These are phyloP conservation scores for Quercus bicolor DNA, from an alignment of 306 rosid species.

Conservation along the genomic window DNA sequence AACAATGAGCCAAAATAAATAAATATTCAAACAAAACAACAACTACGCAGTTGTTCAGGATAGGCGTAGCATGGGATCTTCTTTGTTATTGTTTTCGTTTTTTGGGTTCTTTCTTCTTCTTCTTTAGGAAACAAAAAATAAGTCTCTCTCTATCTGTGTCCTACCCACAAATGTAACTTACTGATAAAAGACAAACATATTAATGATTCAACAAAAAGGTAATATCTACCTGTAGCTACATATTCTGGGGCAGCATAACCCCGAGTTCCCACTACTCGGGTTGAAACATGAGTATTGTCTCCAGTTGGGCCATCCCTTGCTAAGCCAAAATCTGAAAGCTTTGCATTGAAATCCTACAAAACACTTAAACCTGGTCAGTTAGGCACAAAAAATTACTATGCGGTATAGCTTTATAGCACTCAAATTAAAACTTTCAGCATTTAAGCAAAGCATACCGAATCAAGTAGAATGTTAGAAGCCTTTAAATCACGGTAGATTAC, in stretches of 20 bases:
- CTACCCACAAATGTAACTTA: not conserved
- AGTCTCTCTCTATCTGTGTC: not conserved
- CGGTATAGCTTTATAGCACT: not conserved
- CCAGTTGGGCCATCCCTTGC: slow-evolving; percentile 99
- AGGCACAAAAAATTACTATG: slow-evolving; percentile 8
- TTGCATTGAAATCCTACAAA: slow-evolving; percentile 72
- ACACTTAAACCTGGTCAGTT: slow-evolving; percentile 10
- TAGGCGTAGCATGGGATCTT: not conserved
- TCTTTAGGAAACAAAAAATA: not conserved
- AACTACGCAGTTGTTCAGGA: not conserved
- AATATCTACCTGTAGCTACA: slow-evolving; percentile 75
- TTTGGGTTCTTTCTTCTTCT: not conserved
- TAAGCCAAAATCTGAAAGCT: slow-evolving; percentile 90
- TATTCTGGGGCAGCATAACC: slow-evolving; percentile 99
- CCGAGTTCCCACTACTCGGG: slow-evolving; percentile 81
- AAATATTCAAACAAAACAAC: not conserved
- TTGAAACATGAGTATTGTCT: slow-evolving; percentile 93
- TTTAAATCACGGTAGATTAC: slow-evolving; percentile 90
- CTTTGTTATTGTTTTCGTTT: not conserved
- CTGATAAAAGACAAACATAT: slow-evolving; percentile 7
- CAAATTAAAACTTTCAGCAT: slow-evolving; percentile 9
- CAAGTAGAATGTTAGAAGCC: slow-evolving; percentile 90
- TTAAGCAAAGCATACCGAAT: slow-evolving; percentile 50
- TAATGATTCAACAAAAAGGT: not conserved
- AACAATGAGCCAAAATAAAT: not conserved